Evolutionary conservation across 2,329 filamentous ascomycete species (phyloP).

Genomic region (Claviceps sp.): DNA sequence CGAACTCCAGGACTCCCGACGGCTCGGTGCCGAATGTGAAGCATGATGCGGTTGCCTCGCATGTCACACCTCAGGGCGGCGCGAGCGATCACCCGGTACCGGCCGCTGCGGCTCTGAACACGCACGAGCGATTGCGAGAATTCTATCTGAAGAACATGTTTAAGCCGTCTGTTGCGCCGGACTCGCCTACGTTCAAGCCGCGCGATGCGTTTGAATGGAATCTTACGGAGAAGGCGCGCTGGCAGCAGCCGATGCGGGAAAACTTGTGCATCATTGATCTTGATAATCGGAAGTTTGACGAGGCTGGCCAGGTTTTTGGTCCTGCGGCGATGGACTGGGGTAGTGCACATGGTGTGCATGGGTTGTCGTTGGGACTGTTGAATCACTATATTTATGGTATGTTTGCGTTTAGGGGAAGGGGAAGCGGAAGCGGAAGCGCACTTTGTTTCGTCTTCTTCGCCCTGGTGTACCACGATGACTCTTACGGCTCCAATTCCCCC

Average conservation of each 20-base stretch:
- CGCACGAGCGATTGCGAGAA: conserved; percentile 13
- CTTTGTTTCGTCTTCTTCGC: not conserved
- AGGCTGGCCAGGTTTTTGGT: conserved; percentile 23
- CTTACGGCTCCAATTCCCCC: too few relatives aligned
- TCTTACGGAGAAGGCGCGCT: conserved; percentile 16
- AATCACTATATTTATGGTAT: conserved; percentile 32
- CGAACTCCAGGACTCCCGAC: not conserved
- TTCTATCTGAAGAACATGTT: conserved; percentile 21
- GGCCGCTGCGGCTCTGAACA: too few relatives aligned
- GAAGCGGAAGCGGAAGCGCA: not conserved
- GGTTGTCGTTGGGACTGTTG: conserved; percentile 26
- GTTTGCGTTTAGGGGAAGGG: not conserved
- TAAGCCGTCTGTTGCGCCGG: conserved; percentile 16
- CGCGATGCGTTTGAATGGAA: conserved; percentile 21
- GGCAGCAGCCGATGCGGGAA: conserved; percentile 21
- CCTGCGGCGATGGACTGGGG: conserved; percentile 23
- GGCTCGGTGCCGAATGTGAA: not conserved
- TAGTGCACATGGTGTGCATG: conserved; percentile 18
- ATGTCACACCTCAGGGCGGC: not conserved
- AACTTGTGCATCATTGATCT: conserved; percentile 32
- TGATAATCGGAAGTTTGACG: conserved; percentile 27
- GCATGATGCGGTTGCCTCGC: not conserved
- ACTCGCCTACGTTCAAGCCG: conserved; percentile 14
- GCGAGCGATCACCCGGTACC: not conserved
- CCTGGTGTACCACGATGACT: too few relatives aligned